These are phyloP conservation scores for Carpinus viminea DNA, from an alignment of 306 rosid species.

Conservation along the genomic window DNA sequence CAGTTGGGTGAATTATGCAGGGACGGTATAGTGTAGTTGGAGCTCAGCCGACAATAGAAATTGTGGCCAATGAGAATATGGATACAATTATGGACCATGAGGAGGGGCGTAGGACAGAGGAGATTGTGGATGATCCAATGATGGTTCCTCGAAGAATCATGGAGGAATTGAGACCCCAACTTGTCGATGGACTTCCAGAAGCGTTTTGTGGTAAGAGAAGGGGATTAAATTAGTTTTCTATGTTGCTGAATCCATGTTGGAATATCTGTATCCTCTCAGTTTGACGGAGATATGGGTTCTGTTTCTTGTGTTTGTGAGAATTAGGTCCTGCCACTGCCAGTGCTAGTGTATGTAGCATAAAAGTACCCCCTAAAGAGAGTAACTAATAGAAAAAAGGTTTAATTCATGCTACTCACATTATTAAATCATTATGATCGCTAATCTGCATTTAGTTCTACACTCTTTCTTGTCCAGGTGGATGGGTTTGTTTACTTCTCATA, in stretches of 20 bases:
- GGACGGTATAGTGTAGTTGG: conserved; percentile 91
- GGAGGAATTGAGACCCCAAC: conserved; percentile 86
- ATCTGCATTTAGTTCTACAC: conserved; percentile 9
- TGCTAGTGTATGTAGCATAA: background rate
- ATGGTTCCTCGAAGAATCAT: conserved; percentile 68
- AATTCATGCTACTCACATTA: no score
- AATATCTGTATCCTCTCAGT: no score
- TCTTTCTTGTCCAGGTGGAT: conserved; percentile 65
- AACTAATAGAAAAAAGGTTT: no score
- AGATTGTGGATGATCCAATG: conserved; percentile 79
- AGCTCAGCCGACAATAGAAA: conserved; percentile 92
- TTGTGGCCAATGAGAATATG: conserved; percentile 87
- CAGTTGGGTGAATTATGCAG: conserved; percentile 36
- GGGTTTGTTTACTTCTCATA: conserved; percentile 93
- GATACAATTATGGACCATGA: conserved; percentile 81
- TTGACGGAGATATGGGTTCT: background rate
- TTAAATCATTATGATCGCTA: background rate
- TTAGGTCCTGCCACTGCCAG: background rate
- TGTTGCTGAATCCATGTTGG: no score
- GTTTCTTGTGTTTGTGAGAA: background rate
- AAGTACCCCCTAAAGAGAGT: no score
- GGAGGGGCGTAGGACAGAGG: conserved; percentile 67
- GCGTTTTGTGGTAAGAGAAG: conserved; percentile 80
- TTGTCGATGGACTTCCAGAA: conserved; percentile 84
- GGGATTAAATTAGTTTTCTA: background rate